Evolutionary conservation across 129 eudicot species (phyloP).

Genomic region (sunflower (Helianthus annuus)): DNA sequence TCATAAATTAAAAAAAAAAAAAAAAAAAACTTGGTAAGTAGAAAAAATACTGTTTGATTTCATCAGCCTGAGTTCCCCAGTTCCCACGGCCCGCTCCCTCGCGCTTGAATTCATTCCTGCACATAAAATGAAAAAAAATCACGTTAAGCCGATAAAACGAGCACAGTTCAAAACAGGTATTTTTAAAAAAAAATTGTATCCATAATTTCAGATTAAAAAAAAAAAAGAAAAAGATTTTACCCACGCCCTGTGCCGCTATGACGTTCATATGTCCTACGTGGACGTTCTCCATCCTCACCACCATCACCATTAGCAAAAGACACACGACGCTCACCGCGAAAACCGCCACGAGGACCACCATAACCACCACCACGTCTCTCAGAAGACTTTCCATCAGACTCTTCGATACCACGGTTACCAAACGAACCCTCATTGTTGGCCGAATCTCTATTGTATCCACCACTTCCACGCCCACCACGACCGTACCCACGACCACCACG

Average conservation of each 20-base stretch:
- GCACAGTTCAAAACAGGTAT: background rate
- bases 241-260: conserved; percentile 97
- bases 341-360: conserved; percentile 66
- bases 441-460: conserved; percentile 65
- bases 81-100: conserved; percentile 94
- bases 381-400: conserved; percentile 52
- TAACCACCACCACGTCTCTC: conserved; percentile 72
- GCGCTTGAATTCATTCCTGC: conserved; percentile 69
- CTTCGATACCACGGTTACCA: conserved; percentile 42
- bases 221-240: conserved; percentile 29
- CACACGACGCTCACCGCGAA: conserved; percentile 76
- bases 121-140: background rate
- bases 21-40: background rate
- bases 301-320: conserved; percentile 61
- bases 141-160: background rate
- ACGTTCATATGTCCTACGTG: conserved; percentile 75
- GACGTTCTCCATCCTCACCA: conserved; percentile 69
- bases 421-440: conserved; percentile 40
- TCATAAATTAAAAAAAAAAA: background rate
- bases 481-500: conserved; percentile 82
- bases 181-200: background rate
- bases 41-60: conserved; percentile 48
- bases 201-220: background rate
- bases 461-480: conserved; percentile 69
- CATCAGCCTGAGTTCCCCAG: conserved; percentile 91